These are phyloP conservation scores for Lactarius deliciosus DNA, from an alignment of 768 basidiomycete genomes.

Conservation along the genomic window DNA sequence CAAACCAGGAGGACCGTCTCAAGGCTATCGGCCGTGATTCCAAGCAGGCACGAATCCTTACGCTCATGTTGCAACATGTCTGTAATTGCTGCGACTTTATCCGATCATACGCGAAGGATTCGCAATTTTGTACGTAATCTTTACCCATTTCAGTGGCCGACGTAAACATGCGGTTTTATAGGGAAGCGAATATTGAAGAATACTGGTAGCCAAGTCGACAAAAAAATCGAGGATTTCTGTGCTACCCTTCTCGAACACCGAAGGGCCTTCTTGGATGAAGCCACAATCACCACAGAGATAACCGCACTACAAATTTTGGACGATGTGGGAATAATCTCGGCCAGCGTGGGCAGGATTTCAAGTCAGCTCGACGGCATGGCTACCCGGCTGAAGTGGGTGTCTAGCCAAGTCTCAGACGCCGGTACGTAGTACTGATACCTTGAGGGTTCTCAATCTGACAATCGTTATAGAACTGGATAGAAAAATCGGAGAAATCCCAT, in stretches of 20 bases:
- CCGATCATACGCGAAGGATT: not conserved
- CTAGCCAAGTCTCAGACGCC: not conserved
- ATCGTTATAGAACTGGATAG: not conserved
- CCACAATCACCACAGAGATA: not conserved
- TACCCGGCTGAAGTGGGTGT: not conserved
- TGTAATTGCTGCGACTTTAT: not conserved
- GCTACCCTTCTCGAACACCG: not conserved
- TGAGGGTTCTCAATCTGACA: not conserved
- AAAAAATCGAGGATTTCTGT: not conserved
- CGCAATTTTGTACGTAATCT: not conserved
- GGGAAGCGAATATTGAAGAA: not conserved
- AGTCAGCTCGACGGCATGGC: not conserved
- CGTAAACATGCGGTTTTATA: not conserved
- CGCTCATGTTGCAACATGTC: not conserved
- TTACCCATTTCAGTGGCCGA: not conserved
- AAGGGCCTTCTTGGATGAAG: not conserved
- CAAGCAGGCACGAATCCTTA: not conserved
- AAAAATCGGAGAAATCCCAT: not conserved
- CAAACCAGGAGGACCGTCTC: not conserved
- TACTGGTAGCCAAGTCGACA: not conserved
- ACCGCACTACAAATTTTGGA: not conserved
- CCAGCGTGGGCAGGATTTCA: not conserved
- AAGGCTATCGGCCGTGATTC: not conserved
- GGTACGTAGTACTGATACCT: not conserved
- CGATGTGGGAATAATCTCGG: not conserved